Evolutionary conservation across 2,329 filamentous ascomycete genomes (phyloP), one percentile per base, ranked within the genome.

Genomic region (Fusarium mangiferae): DNA sequence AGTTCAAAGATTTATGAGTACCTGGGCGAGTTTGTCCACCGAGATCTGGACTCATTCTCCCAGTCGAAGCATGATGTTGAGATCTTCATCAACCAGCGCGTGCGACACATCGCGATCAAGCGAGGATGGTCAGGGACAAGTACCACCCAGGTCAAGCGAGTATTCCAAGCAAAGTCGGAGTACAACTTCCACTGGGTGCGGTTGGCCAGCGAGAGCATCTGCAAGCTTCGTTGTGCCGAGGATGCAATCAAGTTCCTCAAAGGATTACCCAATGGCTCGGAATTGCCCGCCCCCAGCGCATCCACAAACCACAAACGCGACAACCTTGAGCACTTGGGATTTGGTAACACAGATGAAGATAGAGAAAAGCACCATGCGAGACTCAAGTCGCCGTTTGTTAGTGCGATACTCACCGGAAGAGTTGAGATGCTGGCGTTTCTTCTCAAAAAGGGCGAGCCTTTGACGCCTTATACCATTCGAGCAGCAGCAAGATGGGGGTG

Each of bases 151-250:
- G 55, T 78, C 18, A 64, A 51, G 11, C 44, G 69, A 14, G 68
- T 74, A 10, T 75, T 79, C 12, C 51, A 61, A 45, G 51, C 68
- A 20, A 79, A 75, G 44, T 72, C 73, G 10, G 72, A 73, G 51
- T 69, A 72, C 14, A 79, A 66, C 18, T 79, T 79, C 28, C 65
- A 79, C 18, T 79, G 75, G 76, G 61, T 78, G 28, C 73, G 74
- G 35, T 69, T 74, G 30, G 76, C 74, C 18, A 76, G 77, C 35
- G 48, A 69, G 48, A 75, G 75, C 35, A 68, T 79, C 3, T 65
- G 72, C 24, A 41, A 54, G 17, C 44, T 70, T 33, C 59, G 62
- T 30, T 75, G 74, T 11, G 75, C 76, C 2, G 77, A 77, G 30
- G 58, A 79, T 33, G 75, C 72, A 24, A 55, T 78, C 33, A 42